Conservation (phyloP, 305 asterid genomes). For the Fraxinus sp. region DNA sequence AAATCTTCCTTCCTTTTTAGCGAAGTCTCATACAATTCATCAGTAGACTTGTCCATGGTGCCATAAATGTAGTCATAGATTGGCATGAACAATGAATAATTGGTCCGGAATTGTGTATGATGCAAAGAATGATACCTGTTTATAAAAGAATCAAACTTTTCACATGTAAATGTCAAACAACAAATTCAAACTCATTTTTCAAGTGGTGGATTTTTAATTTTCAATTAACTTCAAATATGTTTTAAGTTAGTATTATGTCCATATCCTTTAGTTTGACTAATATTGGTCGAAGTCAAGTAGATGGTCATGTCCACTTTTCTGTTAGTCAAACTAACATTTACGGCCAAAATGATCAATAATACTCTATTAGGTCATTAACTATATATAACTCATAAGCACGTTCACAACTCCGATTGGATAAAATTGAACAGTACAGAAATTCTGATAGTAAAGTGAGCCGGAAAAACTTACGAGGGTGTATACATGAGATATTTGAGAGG, state of each 20-base stretch:
- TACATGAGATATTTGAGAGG: neutral
- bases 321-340: neutral
- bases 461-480: conserved; percentile 3
- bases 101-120: conserved; percentile 61
- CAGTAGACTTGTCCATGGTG: conserved; percentile 46
- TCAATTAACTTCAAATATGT: neutral
- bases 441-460: neutral
- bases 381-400: neutral
- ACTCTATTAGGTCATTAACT: neutral
- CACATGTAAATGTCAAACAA: neutral
- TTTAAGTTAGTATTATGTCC: neutral
- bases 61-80: conserved; percentile 57
- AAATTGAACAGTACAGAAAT: neutral
- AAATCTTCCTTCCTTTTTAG: conserved; percentile 36
- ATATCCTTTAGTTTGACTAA: neutral
- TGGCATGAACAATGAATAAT: conserved; percentile 64
- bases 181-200: neutral
- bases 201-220: neutral
- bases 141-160: neutral
- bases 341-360: neutral
- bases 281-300: neutral
- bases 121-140: conserved; percentile 63
- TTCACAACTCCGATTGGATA: neutral
- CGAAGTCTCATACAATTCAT: conserved; percentile 36
- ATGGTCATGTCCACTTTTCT: neutral